A percentile compares a stretch with the other conserved stretches of the same genome.
Conservation (phyloP, 306 rosid species). For the Inga leiocalycina region DNA sequence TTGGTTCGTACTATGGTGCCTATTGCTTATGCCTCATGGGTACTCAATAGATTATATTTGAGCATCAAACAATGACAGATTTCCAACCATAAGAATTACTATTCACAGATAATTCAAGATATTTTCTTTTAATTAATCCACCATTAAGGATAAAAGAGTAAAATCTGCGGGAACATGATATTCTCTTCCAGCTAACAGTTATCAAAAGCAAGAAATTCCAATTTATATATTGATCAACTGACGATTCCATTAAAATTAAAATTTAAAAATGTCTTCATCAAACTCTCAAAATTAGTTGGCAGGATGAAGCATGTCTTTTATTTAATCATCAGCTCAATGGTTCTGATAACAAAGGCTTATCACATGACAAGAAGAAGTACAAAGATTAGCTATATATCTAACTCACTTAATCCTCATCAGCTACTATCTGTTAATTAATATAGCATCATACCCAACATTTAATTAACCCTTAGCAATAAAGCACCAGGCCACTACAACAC, state of each 20-base stretch:
- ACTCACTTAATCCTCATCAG: constrained; percentile 26
- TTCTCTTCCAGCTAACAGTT: background rate
- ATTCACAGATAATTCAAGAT: background rate
- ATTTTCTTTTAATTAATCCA: background rate
- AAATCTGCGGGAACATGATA: background rate
- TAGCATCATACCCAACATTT: constrained; percentile 17
- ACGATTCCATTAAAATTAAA: background rate
- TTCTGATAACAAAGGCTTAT: too few species aligned
- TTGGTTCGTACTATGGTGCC: background rate
- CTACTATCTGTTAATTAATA: constrained; percentile 19
- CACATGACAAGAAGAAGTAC: background rate
- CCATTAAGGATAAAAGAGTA: background rate
- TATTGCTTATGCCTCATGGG: background rate
- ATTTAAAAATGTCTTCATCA: background rate
- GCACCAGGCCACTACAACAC: constrained; percentile 1
- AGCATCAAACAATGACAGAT: background rate
- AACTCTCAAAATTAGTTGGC: constrained; percentile 26
- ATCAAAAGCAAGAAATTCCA: background rate
- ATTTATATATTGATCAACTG: background rate
- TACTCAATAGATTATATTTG: background rate
- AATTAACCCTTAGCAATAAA: constrained; percentile 23
- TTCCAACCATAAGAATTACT: too few species aligned
- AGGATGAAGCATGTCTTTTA: background rate
- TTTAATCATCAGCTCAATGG: background rate
- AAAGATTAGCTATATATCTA: constrained; percentile 32